Evolutionary conservation across 306 rosid species (phyloP).

Genomic region (Casuarina glauca): DNA sequence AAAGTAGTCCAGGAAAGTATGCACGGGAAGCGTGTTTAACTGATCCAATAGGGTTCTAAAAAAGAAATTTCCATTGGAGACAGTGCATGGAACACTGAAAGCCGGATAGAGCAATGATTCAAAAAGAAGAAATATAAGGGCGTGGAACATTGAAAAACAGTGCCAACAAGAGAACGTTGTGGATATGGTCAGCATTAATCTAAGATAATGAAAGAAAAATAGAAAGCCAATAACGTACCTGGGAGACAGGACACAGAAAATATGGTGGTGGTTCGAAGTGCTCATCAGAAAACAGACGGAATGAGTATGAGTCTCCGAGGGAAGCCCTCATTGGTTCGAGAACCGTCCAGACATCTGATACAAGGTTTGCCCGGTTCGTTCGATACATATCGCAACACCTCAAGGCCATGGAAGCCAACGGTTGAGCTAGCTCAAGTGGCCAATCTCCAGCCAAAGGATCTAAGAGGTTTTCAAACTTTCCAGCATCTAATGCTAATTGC

Average conservation of each 20-base stretch:
- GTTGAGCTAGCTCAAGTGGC: constrained; percentile 75
- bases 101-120: background rate
- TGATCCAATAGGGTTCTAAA: background rate
- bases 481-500: constrained; percentile 46
- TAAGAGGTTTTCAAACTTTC: constrained; percentile 54
- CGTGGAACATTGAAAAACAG: background rate
- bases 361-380: constrained; percentile 68
- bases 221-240: constrained; percentile 38
- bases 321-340: constrained; percentile 78
- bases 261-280: constrained; percentile 62
- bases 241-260: constrained; percentile 80
- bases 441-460: constrained; percentile 97
- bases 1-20: too few relatives aligned
- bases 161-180: background rate
- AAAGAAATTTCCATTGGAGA: background rate
- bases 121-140: background rate
- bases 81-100: background rate
- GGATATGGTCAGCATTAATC: background rate
- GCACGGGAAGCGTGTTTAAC: background rate
- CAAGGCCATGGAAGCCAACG: constrained; percentile 66
- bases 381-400: constrained; percentile 70
- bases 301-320: constrained; percentile 36
- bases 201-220: background rate
- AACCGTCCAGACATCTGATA: constrained; percentile 69
- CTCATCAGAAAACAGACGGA: constrained; percentile 50